These are phyloP conservation scores for Cynara cardunculus DNA, from an alignment of 129 eudicot species.

Conservation along the genomic window DNA sequence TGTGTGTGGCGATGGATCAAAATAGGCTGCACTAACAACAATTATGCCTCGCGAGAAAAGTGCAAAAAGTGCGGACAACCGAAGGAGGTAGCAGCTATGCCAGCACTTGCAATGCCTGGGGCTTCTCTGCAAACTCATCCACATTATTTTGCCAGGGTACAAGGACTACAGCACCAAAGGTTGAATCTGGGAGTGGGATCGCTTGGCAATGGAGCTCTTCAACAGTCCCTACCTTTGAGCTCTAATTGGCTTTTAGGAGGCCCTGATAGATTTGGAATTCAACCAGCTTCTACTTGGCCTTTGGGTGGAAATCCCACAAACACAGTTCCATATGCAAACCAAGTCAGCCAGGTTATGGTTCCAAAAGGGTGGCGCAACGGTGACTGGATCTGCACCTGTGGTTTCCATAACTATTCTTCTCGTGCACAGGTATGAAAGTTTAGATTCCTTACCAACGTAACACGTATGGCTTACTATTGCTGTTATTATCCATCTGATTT, in stretches of 20 bases:
- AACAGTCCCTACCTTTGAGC: constrained; percentile 50
- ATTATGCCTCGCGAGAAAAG: constrained; percentile 99
- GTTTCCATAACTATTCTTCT: constrained; percentile 93
- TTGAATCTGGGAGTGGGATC: constrained; percentile 56
- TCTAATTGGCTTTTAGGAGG: constrained; percentile 61
- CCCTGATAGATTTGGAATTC: constrained; percentile 48
- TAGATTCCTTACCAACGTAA: neutral
- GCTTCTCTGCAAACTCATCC: constrained; percentile 80
- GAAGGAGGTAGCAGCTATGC: constrained; percentile 95
- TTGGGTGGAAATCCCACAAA: constrained; percentile 40
- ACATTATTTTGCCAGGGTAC: constrained; percentile 81
- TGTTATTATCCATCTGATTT: constrained; percentile 22
- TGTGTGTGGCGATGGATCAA: constrained; percentile 82
- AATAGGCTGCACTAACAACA: constrained; percentile 99
- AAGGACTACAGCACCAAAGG: constrained; percentile 53
- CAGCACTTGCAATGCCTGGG: constrained; percentile 87
- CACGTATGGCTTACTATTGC: neutral
- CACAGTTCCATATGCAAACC: constrained; percentile 41
- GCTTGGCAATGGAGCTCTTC: constrained; percentile 39
- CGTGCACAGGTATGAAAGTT: constrained; percentile 59
- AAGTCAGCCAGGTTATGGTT: constrained; percentile 42
- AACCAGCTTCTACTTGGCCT: constrained; percentile 49
- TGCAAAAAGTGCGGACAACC: constrained; percentile 98
- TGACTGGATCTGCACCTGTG: constrained; percentile 95
- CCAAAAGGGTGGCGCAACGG: constrained; percentile 89